phyloP scores from a whole-genome alignment of 495 filamentous ascomycete species.

The Parmelia sp. region DNA sequence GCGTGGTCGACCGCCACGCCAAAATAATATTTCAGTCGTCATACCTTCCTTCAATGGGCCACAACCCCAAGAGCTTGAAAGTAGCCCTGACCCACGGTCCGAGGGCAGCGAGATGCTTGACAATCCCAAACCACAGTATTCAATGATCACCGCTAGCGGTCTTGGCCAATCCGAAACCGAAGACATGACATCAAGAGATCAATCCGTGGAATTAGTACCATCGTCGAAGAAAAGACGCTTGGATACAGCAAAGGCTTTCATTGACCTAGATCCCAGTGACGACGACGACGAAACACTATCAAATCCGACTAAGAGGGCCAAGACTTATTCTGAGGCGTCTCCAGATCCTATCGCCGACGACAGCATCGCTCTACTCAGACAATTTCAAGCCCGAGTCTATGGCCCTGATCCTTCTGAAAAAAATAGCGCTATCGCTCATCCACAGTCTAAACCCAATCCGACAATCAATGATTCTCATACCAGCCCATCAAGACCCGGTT shows the following conservation, averaged over 20 bases:
- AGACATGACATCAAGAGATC: not conserved
- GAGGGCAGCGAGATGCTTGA: not conserved
- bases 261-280: not conserved
- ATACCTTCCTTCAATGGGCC: constrained; percentile 21
- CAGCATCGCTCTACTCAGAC: constrained; percentile 2
- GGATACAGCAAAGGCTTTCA: not conserved
- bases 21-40: not conserved
- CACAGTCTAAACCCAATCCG: not conserved
- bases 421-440: no score
- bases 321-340: not conserved
- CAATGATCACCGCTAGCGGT: constrained; percentile 22
- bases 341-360: constrained; percentile 3
- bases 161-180: constrained; percentile 10
- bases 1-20: not conserved
- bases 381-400: constrained; percentile 1
- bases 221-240: not conserved
- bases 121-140: constrained; percentile 14
- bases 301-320: not conserved
- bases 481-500: not conserved
- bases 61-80: constrained; percentile 2
- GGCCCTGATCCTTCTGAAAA: not conserved
- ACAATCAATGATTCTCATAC: not conserved
- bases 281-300: not conserved
- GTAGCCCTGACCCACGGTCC: not conserved
- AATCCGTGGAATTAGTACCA: not conserved